Evolutionary conservation across 345 rosid species (phyloP), one percentile per base, ranked within the genome.

Genomic region (Eucalyptus erythrocorys): DNA sequence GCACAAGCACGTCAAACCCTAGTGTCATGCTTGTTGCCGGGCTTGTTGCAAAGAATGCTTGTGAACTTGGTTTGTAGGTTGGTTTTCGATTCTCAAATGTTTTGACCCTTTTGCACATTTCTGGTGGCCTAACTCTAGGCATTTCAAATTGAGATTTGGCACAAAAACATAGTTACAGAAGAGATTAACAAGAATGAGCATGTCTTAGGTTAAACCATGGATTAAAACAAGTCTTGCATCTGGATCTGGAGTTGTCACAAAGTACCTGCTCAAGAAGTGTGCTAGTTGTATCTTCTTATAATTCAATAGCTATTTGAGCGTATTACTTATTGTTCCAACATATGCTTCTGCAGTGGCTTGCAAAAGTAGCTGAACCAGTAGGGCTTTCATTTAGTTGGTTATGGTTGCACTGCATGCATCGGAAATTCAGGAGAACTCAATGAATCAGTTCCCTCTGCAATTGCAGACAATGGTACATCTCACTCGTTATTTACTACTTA

Each of bases 1-100:
- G 98, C 89, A 95, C 98, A 81, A 96, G 95, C 90, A 95, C 96
- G 32, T 96, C 98, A 71, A 96, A 95, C 90, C 97, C 97, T n/a
- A 95, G 96, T 89, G 99, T 94, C 87, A 94, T 96, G 99, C 94
- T 95, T 61, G 98, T 96, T 7, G 97, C 98, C 88, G 97, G 92
- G 87, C 94, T 95, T 26, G 96, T 95, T 87, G 99, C 99, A 0
- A 95, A 95, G 87, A 96, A 96, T 90, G 97, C 99, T 71, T 92
- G 88, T 68, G 95, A 96, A 85, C 93, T 93, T 84, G 99, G 99
- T 80, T 87, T 96, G 87, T 90, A 92, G 96, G 98, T 95, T 87
- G 91, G 95, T 80, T 88, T 51, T 88, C 9, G 30, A n/a, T 30
- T 85, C 50, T 87, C 22, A 48, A 47, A 76, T 50, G 14, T 42